Conservation (phyloP, 106 monocot genomes). For the Posidonia australis region DNA sequence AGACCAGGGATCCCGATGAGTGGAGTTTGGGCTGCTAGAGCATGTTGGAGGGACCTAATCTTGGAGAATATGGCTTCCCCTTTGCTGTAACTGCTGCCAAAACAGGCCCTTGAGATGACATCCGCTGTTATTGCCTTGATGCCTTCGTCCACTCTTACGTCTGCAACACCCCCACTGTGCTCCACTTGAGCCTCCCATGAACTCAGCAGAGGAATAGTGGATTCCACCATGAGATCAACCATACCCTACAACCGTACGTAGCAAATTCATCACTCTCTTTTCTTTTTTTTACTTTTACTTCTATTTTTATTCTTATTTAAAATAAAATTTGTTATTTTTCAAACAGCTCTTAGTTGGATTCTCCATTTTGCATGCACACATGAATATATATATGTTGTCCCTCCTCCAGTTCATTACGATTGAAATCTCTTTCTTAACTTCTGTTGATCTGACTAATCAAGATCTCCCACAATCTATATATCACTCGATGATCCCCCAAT, state of each 20-base stretch:
- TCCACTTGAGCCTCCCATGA: slow-evolving; percentile 45
- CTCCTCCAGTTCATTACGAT: too few species aligned
- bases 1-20: neutral
- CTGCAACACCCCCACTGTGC: slow-evolving; percentile 19
- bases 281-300: too few species aligned
- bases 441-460: too few species aligned
- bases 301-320: neutral
- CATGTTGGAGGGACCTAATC: neutral
- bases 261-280: too few species aligned
- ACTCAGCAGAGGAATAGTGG: slow-evolving; percentile 22
- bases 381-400: too few species aligned
- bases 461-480: too few species aligned
- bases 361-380: too few species aligned
- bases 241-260: slow-evolving; percentile 33
- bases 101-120: slow-evolving; percentile 66
- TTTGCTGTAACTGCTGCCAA: slow-evolving; percentile 49
- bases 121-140: slow-evolving; percentile 50
- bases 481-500: too few species aligned
- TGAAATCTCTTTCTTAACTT: too few species aligned
- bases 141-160: slow-evolving; percentile 41
- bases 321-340: too few species aligned
- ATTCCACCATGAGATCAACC: slow-evolving; percentile 49
- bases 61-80: slow-evolving; percentile 42
- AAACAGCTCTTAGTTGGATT: too few species aligned
- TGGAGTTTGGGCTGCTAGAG: neutral